Evolutionary conservation across 345 rosid species (phyloP), one percentile per base, ranked within the genome.

Genomic region (Salix brachista): DNA sequence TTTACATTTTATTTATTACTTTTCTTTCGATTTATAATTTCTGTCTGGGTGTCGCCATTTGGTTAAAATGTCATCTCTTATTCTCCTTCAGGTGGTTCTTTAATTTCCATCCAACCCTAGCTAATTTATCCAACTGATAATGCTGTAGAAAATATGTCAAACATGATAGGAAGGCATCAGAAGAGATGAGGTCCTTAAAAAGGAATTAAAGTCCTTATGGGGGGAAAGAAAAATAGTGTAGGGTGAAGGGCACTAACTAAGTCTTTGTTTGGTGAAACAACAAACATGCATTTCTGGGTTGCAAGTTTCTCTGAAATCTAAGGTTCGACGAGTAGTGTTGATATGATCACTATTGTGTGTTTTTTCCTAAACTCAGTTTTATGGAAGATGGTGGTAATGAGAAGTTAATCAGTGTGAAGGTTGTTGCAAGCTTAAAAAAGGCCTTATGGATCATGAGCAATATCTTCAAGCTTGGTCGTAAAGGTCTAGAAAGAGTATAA

Each of bases 101-200:
- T 44, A 67, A 67, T 17, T 70, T 65, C 30, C 41, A 52, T 67
- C 65, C 28, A 16, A 41, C 58, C 48, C n/a, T 56, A 23, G 11
- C 41, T 46, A 12, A 46, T 46, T 30, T 32, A 34, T 37, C 17
- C 42, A 9, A n/a, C 16, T 75, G 70, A 52, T 76, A 18, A 41
- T 70, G 32, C 66, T 78, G 73, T 76, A 65, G 84, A 70, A 70
- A 25, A 30, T 61, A 5, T 77, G 44, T 28, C 73, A 78, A 42
- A 54, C 30, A 70, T 58, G n/a, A n/a, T 30, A 65, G 37, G 69
- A 30, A 58, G 65, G 70, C 39, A 75, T 69, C 58, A 39, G 67
- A 69, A 74, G 71, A 67, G 79, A 74, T 61, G 44, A 36, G 46
- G 69, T 52, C 28, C 56, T 17, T 52, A 52, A 19, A 65, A 41